Base-by-base conservation (phyloP, 1,284 basidiomycete genomes). In the Mycena citricolor region DNA sequence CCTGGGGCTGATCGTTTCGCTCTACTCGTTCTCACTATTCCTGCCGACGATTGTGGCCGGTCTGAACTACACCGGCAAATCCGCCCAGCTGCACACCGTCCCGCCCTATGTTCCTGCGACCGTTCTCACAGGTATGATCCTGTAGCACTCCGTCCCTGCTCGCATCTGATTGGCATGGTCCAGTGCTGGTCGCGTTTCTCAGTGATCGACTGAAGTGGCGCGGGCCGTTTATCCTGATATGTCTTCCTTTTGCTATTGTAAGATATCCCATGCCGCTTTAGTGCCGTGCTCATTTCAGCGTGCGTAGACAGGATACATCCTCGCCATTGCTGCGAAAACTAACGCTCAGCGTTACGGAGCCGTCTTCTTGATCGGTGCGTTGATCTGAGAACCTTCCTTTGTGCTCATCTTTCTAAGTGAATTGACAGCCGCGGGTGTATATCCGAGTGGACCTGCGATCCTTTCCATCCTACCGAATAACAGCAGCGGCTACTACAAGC, bases 391-490 rank as follows among this genome's bases (percentile, higher is more conserved):
- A 7, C 17, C 23, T 42, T 32, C 21, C 26, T 21, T 19, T 19
- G 22, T 24, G 30, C 16, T 22, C 22, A 14, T 20, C n/a, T n/a
- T n/a, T n/a, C n/a, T 31, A 19, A 28, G 12, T 32, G 20, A 13
- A 26, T 19, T 6, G 19, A 17, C 30, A 26, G 39, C 44, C 35
- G 13, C 49, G 76, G 79, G 24, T 78, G 79, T 56, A 76, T 79
- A 19, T 74, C 73, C 34, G 74, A 65, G 19, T 14, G 49, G 11
- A 11, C 79, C 79, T 12, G 76, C 74, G 46, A 77, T 81, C 34
- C 57, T 81, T 59, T 78, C 79, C 1, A 81, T 81, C 38, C 63
- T 81, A 7, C 77, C 79, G 4, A 83, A 83, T 54, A 83, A 83
- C 54, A 74, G 67, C 44, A 69, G 71, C 10, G 79, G 79, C 0